Conservation (phyloP, 192 early-diverging fungal species). For the Podila minutissima region DNA sequence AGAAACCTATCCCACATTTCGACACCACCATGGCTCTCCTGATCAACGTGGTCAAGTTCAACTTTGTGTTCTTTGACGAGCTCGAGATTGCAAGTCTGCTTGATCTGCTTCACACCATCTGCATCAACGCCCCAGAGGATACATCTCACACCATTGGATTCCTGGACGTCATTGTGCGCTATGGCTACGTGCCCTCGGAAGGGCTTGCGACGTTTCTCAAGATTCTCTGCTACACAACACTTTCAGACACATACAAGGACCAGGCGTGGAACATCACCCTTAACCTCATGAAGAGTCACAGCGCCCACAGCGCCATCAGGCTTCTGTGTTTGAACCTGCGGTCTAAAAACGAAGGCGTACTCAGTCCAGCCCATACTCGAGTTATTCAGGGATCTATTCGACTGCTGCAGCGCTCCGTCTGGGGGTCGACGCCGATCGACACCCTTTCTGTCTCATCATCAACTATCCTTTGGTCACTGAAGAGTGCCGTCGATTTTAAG, state of each 20-base stretch:
- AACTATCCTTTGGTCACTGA: constrained; percentile 49
- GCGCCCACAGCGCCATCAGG: constrained; percentile 65
- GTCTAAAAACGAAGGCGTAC: constrained; percentile 16
- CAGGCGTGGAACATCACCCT: constrained; percentile 66
- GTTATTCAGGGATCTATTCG: constrained; percentile 65
- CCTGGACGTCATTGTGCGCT: constrained; percentile 65
- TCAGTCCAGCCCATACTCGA: constrained; percentile 16
- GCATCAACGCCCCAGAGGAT: constrained; percentile 55
- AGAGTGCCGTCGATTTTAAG: constrained; percentile 29
- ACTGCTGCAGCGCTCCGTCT: constrained; percentile 64
- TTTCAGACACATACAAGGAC: constrained; percentile 44
- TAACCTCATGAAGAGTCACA: constrained; percentile 71
- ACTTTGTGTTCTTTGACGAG: constrained; percentile 67
- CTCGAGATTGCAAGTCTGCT: constrained; percentile 59
- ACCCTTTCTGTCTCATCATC: constrained; percentile 50
- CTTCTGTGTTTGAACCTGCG: constrained; percentile 64
- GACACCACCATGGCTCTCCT: constrained; percentile 60
- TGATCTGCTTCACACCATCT: constrained; percentile 55
- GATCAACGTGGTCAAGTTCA: constrained; percentile 62
- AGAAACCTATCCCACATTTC: constrained; percentile 54
- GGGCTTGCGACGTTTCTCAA: constrained; percentile 59
- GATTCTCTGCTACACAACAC: constrained; percentile 58
- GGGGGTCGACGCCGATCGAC: constrained; percentile 58
- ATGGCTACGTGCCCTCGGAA: constrained; percentile 59
- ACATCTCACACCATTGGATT: constrained; percentile 57